Conservation (phyloP, 768 basidiomycete genomes). For the Russula vinacea region DNA sequence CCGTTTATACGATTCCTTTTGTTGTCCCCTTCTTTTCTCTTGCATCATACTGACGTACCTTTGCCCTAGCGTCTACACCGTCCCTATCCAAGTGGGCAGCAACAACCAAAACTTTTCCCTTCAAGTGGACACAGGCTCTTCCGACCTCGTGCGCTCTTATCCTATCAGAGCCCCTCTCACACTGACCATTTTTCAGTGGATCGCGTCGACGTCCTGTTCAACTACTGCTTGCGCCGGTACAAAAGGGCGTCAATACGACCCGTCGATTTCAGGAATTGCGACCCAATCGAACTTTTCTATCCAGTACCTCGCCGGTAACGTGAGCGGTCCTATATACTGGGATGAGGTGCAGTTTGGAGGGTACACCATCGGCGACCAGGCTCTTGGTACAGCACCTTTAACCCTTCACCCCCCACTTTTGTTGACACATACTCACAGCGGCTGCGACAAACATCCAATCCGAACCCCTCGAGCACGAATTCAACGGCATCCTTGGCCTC, state of each 20-base stretch:
- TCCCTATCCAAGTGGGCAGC: slow-evolving; percentile 55
- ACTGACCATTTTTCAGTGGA: slow-evolving; percentile 52
- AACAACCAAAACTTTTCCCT: slow-evolving; percentile 52
- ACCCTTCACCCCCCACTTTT: background rate
- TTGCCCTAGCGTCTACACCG: slow-evolving; percentile 55
- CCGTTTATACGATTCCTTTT: background rate
- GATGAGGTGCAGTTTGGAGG: slow-evolving; percentile 61
- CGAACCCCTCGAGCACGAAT: slow-evolving; percentile 57
- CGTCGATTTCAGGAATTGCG: slow-evolving; percentile 41
- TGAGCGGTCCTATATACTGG: slow-evolving; percentile 65
- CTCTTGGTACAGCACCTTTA: slow-evolving; percentile 50
- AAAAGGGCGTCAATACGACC: slow-evolving; percentile 53
- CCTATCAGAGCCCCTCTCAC: slow-evolving; percentile 6
- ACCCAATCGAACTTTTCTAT: slow-evolving; percentile 50
- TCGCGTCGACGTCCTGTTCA: slow-evolving; percentile 64
- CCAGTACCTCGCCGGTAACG: slow-evolving; percentile 56
- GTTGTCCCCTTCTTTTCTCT: background rate
- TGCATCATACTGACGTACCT: background rate
- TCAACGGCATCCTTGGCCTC: slow-evolving; percentile 70
- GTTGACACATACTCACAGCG: slow-evolving; percentile 39
- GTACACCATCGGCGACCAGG: slow-evolving; percentile 63
- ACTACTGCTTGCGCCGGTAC: slow-evolving; percentile 50
- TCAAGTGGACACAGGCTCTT: slow-evolving; percentile 80
- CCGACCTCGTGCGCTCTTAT: slow-evolving; percentile 58
- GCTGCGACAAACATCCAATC: slow-evolving; percentile 52